Evolutionary conservation across 1,139 yeast genomes (phyloP), one percentile per base, ranked within the genome.

Genomic region (Taphrina communis): DNA sequence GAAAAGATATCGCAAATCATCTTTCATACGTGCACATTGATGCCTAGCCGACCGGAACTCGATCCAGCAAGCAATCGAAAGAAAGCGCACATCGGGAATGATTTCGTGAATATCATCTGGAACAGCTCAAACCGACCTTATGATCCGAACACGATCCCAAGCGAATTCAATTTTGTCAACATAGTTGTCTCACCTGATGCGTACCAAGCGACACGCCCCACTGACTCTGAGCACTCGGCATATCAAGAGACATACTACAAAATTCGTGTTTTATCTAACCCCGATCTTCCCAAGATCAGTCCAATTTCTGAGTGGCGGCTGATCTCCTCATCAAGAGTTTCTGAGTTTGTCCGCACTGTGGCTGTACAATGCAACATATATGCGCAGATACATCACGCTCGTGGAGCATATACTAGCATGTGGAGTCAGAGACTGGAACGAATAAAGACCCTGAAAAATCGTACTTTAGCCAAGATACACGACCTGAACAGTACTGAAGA

Each of bases 51-150:
- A 12, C 68, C 61, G 9, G 72, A 70, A 55, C 77, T 75, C n/a
- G 88, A 86, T 73, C 76, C 78, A 21, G 77, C 78, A 35, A 80
- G 79, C 65, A 84, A 88, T 19, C 77, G 83, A 75, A 91, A 90
- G 77, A 91, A 91, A 77, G 80, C 94, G 69, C 97, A 91, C 75
- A 88, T 91, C 73, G 97, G 97, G 5, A 91, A 91, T 78, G 85
- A 90, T 76, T 87, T 87, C 76, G 95, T 91, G 68, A 89, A 89
- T 75, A 85, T 90, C 56, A 90, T 84, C 76, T 91, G 85, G 78
- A 91, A 90, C 75, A 96, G 90, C 73, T 86, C 92, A 14, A 86
- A 86, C 0, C 55, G 61, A 8, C 85, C 86, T 7, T 89, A 89
- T 78, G 85, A 88, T 72, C 89, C 89, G 79, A 89, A 89, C 73